Evolutionary conservation across 768 basidiomycete species (phyloP), one percentile per base, ranked within the genome.

Genomic region (Candolleomyces efflorescens): DNA sequence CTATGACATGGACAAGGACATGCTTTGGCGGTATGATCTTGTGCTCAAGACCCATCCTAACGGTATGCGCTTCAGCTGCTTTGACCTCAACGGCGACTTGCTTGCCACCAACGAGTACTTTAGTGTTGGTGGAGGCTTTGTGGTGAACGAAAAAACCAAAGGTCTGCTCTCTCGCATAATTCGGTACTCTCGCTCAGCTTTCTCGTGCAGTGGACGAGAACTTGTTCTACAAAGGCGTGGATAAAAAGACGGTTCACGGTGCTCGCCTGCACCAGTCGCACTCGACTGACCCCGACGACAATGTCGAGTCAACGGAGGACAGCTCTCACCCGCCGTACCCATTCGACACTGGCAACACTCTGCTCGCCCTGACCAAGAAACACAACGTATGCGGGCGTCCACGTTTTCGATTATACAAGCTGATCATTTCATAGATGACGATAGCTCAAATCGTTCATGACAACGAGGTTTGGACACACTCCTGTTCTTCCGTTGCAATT

Each of bases 61-160:
- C 67, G 95, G 95, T 45, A 95, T 98, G 85, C 82, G 93, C 9
- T 98, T 98, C 69, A 87, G 87, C 37, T 89, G 84, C 36, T 98
- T 94, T 62, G 85, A 80, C 54, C 77, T 81, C 47, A 77, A 88
- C n/a, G 95, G 95, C 1, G 84, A 91, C 61, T 73, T 98, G 59
- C 75, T 98, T 57, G 95, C 95, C 1, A 94, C 92, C 12, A 98
- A 98, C 63, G 91, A 94, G 68, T 98, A 96, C 65, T 97, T 92
- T 68, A 92, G 90, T 55, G 93, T 97, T 50, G 93, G 94, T 2
- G 94, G 94, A 45, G 94, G 94, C 2, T 97, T 96, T 67, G 94
- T 96, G 3, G 93, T 97, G 23, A 97, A 97, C 65, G 91, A 94
- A 41, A 90, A 93, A 69, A 97, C 94, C 1, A 89, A 94, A 78